phyloP scores from a whole-genome alignment of 2,329 filamentous ascomycete species.

The Alternaria angustiovoidea region DNA sequence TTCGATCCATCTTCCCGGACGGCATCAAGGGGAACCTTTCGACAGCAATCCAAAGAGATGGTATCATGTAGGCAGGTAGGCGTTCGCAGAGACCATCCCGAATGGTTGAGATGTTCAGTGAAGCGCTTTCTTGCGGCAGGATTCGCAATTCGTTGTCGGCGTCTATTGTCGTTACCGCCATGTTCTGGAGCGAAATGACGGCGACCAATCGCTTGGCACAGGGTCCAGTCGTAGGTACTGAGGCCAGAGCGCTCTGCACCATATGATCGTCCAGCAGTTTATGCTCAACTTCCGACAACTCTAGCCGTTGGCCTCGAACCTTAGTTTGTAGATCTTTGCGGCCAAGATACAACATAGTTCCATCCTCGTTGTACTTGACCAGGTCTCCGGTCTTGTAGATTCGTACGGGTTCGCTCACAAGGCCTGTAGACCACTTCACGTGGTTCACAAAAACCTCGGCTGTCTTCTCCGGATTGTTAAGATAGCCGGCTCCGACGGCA shows the following conservation, averaged over 20 bases:
- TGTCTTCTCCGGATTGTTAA: constrained; percentile 45
- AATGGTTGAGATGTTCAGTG: constrained; percentile 32
- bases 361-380: constrained; percentile 48
- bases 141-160: constrained; percentile 21
- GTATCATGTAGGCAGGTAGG: constrained; percentile 46
- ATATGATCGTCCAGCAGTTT: constrained; percentile 46
- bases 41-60: constrained; percentile 43
- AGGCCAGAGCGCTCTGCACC: constrained; percentile 40
- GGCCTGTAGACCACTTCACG: constrained; percentile 31
- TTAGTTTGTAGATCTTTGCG: constrained; percentile 47
- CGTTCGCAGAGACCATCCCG: constrained; percentile 41
- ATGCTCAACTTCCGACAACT: constrained; percentile 57
- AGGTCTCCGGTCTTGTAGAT: constrained; percentile 51
- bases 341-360: constrained; percentile 43
- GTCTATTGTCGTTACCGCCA: constrained; percentile 1
- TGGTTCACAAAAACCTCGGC: constrained; percentile 32
- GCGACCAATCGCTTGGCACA: constrained; percentile 46
- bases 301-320: constrained; percentile 55
- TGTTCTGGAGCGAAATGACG: constrained; percentile 36
- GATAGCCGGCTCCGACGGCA: constrained; percentile 40
- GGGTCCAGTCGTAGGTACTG: constrained; percentile 38
- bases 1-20: constrained; percentile 45
- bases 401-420: constrained; percentile 5
- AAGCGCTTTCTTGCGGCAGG: constrained; percentile 32
- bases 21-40: constrained; percentile 41